A percentile compares a stretch with the other conserved stretches of the same genome.
These are phyloP conservation scores for Paspalum notatum DNA, from an alignment of 176 grass and related monocot species.

Conservation along the genomic window DNA sequence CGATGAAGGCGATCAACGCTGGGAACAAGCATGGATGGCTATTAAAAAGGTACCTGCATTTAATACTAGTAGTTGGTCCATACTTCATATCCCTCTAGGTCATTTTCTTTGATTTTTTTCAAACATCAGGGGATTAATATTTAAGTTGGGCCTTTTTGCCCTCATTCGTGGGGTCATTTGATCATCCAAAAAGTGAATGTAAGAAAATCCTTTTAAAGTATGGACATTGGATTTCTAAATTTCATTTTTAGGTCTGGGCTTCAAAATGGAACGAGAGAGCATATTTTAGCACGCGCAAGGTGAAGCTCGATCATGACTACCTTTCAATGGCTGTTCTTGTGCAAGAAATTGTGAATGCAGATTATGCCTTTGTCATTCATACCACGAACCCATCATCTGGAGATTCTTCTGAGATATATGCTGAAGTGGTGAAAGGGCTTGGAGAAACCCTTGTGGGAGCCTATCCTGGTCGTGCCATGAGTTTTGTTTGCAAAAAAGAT, in stretches of 20 bases:
- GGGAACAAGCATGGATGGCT: slow-evolving; percentile 94
- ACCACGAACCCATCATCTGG: slow-evolving; percentile 89
- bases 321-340: slow-evolving; percentile 96
- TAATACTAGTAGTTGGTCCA: slow-evolving; percentile 7
- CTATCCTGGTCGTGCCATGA: slow-evolving; percentile 90
- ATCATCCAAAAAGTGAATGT: slow-evolving; percentile 26
- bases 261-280: slow-evolving; percentile 99
- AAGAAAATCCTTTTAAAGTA: background rate
- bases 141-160: background rate
- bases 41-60: slow-evolving; percentile 79
- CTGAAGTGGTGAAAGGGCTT: slow-evolving; percentile 97
- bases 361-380: slow-evolving; percentile 99
- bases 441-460: slow-evolving; percentile 95
- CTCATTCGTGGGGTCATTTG: slow-evolving; percentile 22
- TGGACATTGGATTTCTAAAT: slow-evolving; percentile 27
- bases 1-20: slow-evolving; percentile 80
- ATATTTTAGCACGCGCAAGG: slow-evolving; percentile 93
- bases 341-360: slow-evolving; percentile 95
- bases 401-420: slow-evolving; percentile 92
- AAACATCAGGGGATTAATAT: background rate
- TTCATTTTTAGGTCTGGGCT: slow-evolving; percentile 76
- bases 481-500: slow-evolving; percentile 84
- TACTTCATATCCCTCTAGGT: background rate
- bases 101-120: slow-evolving; percentile 1
- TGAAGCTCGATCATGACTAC: slow-evolving; percentile 93